Evolutionary conservation across 2,329 filamentous ascomycete species (phyloP), one percentile per base, ranked within the genome.

Genomic region (Blastomyces parvus): DNA sequence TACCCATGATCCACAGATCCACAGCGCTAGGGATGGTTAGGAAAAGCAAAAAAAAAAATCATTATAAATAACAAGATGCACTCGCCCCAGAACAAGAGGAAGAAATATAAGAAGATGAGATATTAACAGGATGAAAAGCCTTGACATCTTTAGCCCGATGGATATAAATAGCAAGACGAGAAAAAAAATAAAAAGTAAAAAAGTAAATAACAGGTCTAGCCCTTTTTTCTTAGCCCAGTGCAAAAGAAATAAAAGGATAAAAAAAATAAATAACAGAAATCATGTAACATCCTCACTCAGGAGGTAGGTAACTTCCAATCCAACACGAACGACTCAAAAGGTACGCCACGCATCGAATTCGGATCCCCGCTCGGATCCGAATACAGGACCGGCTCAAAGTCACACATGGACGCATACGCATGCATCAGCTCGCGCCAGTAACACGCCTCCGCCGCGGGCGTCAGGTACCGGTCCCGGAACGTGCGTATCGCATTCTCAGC

Each of bases 381-480:
- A 64, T 75, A 74, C 52, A 77, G 66, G 14, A 74, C 68, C 2
- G 78, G 74, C 68, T 77, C 73, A 64, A 79, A 79, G 55, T 76
- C 77, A 48, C 77, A 77, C 9, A 71, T 71, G 11, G 71, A 68
- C 8, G 71, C 74, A 68, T 76, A 78, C 61, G 68, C 67, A 36
- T 71, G 67, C 36, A 82, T 73, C 64, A 83, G 67, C 56, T 78
- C 74, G 13, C 82, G 75, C 82, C 82, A 84, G 66, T 84, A 84
- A 65, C 82, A 84, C 2, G 79, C 77, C 69, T 84, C 80, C 0
- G 82, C 81, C 2, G 81, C 80, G 1, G 81, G 80, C 1, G 81
- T 83, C 38, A 84, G 71, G 67, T 83, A 84, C 2, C 79, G 72
- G 66, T 84, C 81, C 2, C 81, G 76, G 67, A 83, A 83, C 19